Evolutionary conservation across 345 rosid genomes (phyloP), one percentile per base, ranked within the genome.

Genomic region (Trapa bicornis): DNA sequence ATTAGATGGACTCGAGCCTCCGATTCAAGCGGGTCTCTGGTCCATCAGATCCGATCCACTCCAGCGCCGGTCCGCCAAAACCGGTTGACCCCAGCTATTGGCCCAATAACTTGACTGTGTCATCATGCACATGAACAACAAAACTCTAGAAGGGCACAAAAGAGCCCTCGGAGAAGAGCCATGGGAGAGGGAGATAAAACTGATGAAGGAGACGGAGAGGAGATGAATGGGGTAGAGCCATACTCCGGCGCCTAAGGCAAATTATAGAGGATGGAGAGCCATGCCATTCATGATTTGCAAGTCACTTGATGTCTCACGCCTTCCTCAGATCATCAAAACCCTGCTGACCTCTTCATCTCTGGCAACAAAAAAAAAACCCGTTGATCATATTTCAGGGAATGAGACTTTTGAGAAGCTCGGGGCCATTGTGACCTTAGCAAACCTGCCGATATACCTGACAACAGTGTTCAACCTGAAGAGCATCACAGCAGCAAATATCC

Each of bases 331-430:
- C 13, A 11, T 11, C 11, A 2, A 50, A 50, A 0, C 36, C 33
- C 29, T 22, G 29, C 29, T 22, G 14, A 8, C 33, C 9, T 58
- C 4, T 22, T 54, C 33, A 13, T 5, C 29, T 5, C 7, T 22
- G 61, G 29, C 29, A 22, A 22, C 29, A 22, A 22, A 22, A 22
- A 22, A 22, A 22, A 22, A 22, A 22, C 29, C 29, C 29, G 29
- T 22, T 22, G 29, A 22, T 22, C 29, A 22, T 22, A 22, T 22
- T 22, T 37, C 80, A 77, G 86, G 86, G 68, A 91, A 91, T 73
- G 89, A 87, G 74, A 83, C 96, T 22, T 88, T 91, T 77, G 97
- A 91, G 91, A 91, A 89, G 86, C 79, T 88, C 42, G 97, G 96
- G 71, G 89, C 87, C 32, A 80, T 91, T 7, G 93, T 96, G 33